These are phyloP conservation scores for Candida schatavii DNA, from an alignment of 805 yeast species.

Conservation along the genomic window DNA sequence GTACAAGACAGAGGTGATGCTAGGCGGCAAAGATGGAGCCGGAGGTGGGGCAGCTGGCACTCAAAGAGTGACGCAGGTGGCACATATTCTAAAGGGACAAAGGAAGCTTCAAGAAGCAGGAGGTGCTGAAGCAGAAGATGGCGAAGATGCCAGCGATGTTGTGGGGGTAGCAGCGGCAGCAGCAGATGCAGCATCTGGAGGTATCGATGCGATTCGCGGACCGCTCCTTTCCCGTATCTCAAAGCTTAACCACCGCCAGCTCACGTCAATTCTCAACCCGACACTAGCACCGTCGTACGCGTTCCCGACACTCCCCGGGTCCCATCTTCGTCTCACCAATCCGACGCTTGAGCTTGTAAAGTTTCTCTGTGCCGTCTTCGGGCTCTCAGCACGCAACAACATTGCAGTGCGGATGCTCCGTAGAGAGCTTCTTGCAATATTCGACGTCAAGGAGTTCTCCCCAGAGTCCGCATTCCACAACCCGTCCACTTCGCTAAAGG, in stretches of 20 bases:
- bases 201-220: constrained; percentile 45
- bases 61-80: constrained; percentile 68
- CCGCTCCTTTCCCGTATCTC: constrained; percentile 66
- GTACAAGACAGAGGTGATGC: constrained; percentile 42
- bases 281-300: constrained; percentile 61
- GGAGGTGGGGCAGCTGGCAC: constrained; percentile 26
- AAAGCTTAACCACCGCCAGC: constrained; percentile 65
- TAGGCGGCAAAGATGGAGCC: constrained; percentile 19
- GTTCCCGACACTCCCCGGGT: constrained; percentile 79
- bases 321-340: constrained; percentile 52
- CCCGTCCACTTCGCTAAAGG: constrained; percentile 67
- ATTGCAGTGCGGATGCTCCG: constrained; percentile 75
- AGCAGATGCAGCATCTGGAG: too few relatives aligned
- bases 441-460: constrained; percentile 85
- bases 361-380: constrained; percentile 66
- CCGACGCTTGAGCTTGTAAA: constrained; percentile 83
- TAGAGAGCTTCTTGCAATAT: constrained; percentile 64
- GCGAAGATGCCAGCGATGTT: constrained; percentile 38
- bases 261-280: constrained; percentile 67
- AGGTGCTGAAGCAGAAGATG: constrained; percentile 30
- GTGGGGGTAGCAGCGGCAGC: constrained; percentile 36
- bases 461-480: constrained; percentile 67
- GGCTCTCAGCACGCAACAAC: constrained; percentile 59
- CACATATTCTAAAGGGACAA: constrained; percentile 48
- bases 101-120: constrained; percentile 32